phyloP scores from a whole-genome alignment of 371 early-diverging fungal species.

The Haplosporangium sp. region DNA sequence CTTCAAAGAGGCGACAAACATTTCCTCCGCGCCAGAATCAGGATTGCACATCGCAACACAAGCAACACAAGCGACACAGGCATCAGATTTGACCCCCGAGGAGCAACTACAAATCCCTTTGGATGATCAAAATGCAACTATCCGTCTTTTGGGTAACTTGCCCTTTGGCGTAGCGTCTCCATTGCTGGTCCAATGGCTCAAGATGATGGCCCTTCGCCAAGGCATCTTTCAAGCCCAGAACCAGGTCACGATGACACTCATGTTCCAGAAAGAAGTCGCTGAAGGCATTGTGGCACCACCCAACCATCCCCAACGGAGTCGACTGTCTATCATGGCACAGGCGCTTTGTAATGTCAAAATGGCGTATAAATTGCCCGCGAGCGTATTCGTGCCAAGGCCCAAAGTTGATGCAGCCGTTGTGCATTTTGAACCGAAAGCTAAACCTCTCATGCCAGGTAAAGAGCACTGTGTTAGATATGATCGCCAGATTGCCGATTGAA shows the following conservation, averaged over 20 bases:
- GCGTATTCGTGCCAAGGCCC: conserved; percentile 80
- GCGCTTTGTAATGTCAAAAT: conserved; percentile 73
- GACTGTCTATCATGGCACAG: conserved; percentile 82
- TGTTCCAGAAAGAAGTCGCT: conserved; percentile 91
- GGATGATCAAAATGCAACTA: conserved; percentile 15
- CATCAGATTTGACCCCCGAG: neutral
- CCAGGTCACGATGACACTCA: conserved; percentile 77
- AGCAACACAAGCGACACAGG: neutral
- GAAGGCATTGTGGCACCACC: conserved; percentile 73
- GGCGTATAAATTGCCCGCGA: conserved; percentile 71
- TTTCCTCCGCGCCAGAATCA: conserved; percentile 6
- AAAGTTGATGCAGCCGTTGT: conserved; percentile 83
- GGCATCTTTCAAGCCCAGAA: conserved; percentile 70
- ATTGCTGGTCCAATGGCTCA: conserved; percentile 80
- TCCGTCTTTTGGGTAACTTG: conserved; percentile 81
- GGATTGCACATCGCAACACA: neutral
- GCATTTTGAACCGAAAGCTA: conserved; percentile 65
- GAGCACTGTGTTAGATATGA: too few species aligned
- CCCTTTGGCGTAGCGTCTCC: conserved; percentile 86
- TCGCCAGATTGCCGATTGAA: neutral
- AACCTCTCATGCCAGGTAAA: conserved; percentile 57
- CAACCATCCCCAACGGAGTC: conserved; percentile 67
- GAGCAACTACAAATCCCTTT: neutral
- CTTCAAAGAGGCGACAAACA: conserved; percentile 14
- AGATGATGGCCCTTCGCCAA: conserved; percentile 61